These are phyloP conservation scores for Acer saccharum DNA, from an alignment of 345 rosid genomes.

Conservation along the genomic window DNA sequence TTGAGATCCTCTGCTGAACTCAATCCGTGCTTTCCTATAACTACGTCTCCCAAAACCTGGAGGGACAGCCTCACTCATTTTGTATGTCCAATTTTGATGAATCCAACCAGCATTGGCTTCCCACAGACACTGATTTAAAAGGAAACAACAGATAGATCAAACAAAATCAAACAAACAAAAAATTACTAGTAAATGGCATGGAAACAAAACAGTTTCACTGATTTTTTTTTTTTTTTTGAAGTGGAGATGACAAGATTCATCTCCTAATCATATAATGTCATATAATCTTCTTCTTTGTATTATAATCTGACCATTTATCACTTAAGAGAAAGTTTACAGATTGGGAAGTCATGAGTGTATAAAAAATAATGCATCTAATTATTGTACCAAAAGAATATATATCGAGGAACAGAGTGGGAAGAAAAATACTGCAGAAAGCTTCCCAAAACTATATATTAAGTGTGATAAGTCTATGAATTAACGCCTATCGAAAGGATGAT, in stretches of 20 bases:
- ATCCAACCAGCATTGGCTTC: background rate
- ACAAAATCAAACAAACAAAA: background rate
- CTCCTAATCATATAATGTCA: background rate
- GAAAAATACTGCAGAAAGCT: constrained; percentile 1
- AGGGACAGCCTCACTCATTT: background rate
- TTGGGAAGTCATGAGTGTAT: background rate
- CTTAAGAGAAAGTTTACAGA: background rate
- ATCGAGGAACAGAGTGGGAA: background rate
- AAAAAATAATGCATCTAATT: background rate
- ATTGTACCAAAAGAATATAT: background rate
- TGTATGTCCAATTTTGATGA: background rate
- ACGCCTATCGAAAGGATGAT: constrained; percentile 1
- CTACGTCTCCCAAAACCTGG: background rate
- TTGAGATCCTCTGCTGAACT: too few species aligned
- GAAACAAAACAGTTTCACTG: background rate
- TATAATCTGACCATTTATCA: background rate
- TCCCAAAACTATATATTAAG: background rate
- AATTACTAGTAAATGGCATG: background rate
- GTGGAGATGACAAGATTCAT: too few species aligned
- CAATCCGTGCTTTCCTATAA: background rate
- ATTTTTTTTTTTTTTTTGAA: too few species aligned
- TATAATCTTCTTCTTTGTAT: background rate
- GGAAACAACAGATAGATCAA: background rate
- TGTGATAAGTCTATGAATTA: background rate
- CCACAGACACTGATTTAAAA: background rate